Evolutionary conservation across 805 yeast genomes (phyloP).

Genomic region (Metschnikowia arizonensis): DNA sequence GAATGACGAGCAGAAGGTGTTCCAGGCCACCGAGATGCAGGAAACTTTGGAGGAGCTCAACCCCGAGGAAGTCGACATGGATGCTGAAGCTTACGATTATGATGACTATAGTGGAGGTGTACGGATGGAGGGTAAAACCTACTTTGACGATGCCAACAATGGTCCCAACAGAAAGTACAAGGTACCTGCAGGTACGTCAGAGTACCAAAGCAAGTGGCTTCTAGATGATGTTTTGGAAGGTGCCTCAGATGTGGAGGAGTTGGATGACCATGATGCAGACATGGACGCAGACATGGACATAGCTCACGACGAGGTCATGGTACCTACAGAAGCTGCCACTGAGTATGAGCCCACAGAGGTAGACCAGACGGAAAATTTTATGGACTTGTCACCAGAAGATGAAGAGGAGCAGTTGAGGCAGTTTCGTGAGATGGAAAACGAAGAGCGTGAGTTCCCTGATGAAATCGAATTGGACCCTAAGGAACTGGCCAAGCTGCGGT

Average conservation of each 20-base stretch:
- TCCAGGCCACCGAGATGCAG: conserved; percentile 37
- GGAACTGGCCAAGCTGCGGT: conserved; percentile 70
- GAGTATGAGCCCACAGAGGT: conserved; percentile 45
- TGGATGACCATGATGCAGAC: conserved; percentile 27
- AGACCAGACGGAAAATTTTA: conserved; percentile 52
- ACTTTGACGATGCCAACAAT: conserved; percentile 33
- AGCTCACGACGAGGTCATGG: conserved; percentile 32
- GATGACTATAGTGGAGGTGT: conserved; percentile 39
- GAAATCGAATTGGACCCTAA: conserved; percentile 81
- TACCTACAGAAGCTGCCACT: conserved; percentile 24
- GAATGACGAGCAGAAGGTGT: conserved; percentile 23
- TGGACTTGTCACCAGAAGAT: conserved; percentile 75
- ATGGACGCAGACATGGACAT: conserved; percentile 22
- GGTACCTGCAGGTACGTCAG: conserved; percentile 69
- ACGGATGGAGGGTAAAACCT: conserved; percentile 53
- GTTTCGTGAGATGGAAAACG: conserved; percentile 67
- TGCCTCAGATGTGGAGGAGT: conserved; percentile 43
- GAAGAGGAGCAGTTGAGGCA: conserved; percentile 71
- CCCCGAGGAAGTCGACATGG: conserved; percentile 51
- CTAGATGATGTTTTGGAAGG: conserved; percentile 51
- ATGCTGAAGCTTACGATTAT: conserved; percentile 22
- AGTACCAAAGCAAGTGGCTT: conserved; percentile 73
- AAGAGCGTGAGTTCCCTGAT: conserved; percentile 92
- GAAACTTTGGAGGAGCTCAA: conserved; percentile 60
- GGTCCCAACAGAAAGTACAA: conserved; percentile 28